phyloP scores from a whole-genome alignment of 345 rosid genomes.

The Tarenaya hassleriana region DNA sequence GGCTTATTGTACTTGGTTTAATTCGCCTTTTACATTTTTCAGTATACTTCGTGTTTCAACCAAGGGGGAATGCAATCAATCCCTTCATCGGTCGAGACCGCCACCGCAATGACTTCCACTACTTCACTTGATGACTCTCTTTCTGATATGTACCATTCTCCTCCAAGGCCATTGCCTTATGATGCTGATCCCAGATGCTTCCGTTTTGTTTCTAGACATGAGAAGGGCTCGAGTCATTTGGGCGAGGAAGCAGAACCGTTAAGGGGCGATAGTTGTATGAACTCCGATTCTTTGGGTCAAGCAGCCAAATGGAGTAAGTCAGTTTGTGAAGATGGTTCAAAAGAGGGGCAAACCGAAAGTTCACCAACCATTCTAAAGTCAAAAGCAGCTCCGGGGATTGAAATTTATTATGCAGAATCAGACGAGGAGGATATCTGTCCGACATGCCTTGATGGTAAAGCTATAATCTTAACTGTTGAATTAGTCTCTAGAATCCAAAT shows the following conservation, averaged over 20 bases:
- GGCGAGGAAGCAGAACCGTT: slow-evolving; percentile 78
- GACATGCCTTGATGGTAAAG: slow-evolving; percentile 92
- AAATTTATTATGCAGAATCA: slow-evolving; percentile 42
- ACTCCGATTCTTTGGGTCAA: slow-evolving; percentile 43
- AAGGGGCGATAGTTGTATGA: slow-evolving; percentile 55
- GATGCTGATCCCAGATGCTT: slow-evolving; percentile 52
- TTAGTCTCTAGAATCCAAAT: not conserved
- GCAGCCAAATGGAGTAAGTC: slow-evolving; percentile 55
- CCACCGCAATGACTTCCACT: slow-evolving; percentile 47
- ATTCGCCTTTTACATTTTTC: slow-evolving; percentile 10
- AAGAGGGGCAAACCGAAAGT: slow-evolving; percentile 46
- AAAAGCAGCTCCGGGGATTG: slow-evolving; percentile 42
- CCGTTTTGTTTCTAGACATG: slow-evolving; percentile 43
- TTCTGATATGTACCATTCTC: slow-evolving; percentile 61
- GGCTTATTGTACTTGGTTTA: not conserved
- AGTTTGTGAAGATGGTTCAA: slow-evolving; percentile 53
- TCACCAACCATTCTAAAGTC: slow-evolving; percentile 38
- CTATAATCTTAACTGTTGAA: slow-evolving; percentile 1
- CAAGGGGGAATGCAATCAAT: slow-evolving; percentile 55
- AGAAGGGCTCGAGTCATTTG: slow-evolving; percentile 76
- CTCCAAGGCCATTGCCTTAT: slow-evolving; percentile 85
- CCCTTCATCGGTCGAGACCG: slow-evolving; percentile 57
- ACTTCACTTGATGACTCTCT: slow-evolving; percentile 58
- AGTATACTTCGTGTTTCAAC: slow-evolving; percentile 65
- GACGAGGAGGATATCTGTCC: slow-evolving; percentile 95